Conservation (phyloP, 805 yeast species). For the Yarrowia sp. region DNA sequence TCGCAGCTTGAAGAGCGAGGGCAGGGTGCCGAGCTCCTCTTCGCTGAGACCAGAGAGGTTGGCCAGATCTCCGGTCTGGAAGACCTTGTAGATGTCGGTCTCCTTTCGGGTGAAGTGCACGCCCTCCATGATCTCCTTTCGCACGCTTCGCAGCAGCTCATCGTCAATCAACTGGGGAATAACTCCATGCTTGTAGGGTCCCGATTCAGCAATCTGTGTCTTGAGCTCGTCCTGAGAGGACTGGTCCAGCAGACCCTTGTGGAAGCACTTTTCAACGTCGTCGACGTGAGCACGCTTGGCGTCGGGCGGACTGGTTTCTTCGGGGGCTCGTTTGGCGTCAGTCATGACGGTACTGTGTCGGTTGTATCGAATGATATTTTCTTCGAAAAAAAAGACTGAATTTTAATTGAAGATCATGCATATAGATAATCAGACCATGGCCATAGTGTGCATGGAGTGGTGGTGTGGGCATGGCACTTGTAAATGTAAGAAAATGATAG, state of each 20-base stretch:
- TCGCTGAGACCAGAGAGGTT: slow-evolving; percentile 82
- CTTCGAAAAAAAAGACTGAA: background rate
- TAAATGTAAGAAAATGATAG: too few species aligned
- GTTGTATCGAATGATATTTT: background rate
- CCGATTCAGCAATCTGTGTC: slow-evolving; percentile 50
- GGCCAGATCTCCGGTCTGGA: slow-evolving; percentile 82
- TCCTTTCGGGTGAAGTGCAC: slow-evolving; percentile 93
- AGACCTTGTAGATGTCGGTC: slow-evolving; percentile 92
- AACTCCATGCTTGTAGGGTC: slow-evolving; percentile 90
- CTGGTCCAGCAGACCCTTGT: slow-evolving; percentile 5
- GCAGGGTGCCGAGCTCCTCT: slow-evolving; percentile 69
- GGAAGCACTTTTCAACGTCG: slow-evolving; percentile 21
- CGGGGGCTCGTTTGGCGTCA: slow-evolving; percentile 11
- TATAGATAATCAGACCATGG: slow-evolving; percentile 19
- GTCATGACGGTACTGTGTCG: background rate
- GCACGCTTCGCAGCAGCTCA: slow-evolving; percentile 68
- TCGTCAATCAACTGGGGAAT: slow-evolving; percentile 73
- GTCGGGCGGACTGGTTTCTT: background rate
- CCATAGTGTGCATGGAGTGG: background rate
- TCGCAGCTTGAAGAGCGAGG: slow-evolving; percentile 72
- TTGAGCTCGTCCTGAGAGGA: slow-evolving; percentile 11
- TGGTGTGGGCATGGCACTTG: background rate
- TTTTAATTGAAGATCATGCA: slow-evolving; percentile 10
- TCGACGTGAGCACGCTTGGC: slow-evolving; percentile 17
- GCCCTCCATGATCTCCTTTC: slow-evolving; percentile 77